Base-by-base conservation (phyloP, 2,329 filamentous ascomycete species). In the Paecilomyces variotii region DNA sequence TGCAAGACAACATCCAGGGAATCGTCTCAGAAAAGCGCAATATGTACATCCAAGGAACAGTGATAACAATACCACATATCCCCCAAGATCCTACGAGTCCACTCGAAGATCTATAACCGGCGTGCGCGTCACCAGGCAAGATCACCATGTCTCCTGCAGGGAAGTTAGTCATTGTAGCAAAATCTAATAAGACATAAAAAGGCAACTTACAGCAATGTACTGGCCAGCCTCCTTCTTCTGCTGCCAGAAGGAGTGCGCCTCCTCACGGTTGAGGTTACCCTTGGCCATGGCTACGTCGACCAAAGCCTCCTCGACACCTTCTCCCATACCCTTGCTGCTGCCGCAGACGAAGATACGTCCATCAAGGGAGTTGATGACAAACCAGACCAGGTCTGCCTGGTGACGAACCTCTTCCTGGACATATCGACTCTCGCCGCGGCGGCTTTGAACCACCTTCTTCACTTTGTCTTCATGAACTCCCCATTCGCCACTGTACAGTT, bases 351-450 rank as follows among this genome's bases (percentile, higher is more conserved):
- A 99, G 56, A 97, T 87, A 56, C 94, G 87, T 0, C 94, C 94
- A 68, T 99, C 94, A n/a, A 97, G 81, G 1, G 91, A 87, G 73
- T 97, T 97, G 80, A 96, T 89, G 63, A 97, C 91, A 73, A 91
- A 96, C 94, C 94, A 99, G 14, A 97, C 93, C n/a, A 97, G 83
- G 70, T 97, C 94, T 1, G 92, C 90, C 73, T 97, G 94, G 63
- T 90, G 83, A 10, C 84, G 81, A 7, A 99, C 93, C 74, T 97
- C 94, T 68, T 99, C 94, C 72, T 99, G 94, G 1, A 99, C 94
- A 70, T 99, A 99, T 64, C 88, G 87, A 62, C 90, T 90, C 65
- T 91, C 88, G 53, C 89, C 89, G 54, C 81, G 82, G 56, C 86
- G 86, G 65, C 84, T 90, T 74, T 94, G 85, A 10, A 92, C 87